Evolutionary conservation across 345 rosid species (phyloP).

Genomic region (Euclidium syriacum): DNA sequence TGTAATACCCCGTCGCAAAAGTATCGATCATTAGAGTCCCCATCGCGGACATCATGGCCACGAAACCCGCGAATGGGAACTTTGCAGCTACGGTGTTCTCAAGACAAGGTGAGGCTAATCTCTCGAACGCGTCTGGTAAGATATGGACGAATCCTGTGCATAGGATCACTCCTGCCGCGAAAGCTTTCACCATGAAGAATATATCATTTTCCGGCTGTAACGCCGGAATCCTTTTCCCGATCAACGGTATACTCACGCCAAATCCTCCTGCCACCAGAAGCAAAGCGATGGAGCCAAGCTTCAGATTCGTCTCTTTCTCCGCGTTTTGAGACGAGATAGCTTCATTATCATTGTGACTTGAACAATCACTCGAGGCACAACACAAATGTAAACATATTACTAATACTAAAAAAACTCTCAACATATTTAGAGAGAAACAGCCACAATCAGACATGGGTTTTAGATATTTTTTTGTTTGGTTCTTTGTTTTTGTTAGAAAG

Average conservation of each 20-base stretch:
- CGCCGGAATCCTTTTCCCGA: constrained; percentile 30
- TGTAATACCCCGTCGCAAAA: constrained; percentile 39
- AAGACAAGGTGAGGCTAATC: constrained; percentile 37
- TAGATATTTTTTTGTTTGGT: neutral
- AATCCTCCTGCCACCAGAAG: constrained; percentile 27
- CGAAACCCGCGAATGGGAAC: constrained; percentile 45
- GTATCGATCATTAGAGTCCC: constrained; percentile 43
- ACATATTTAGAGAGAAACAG: constrained; percentile 11
- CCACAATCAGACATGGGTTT: constrained; percentile 15
- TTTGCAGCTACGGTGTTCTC: constrained; percentile 26
- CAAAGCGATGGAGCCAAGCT: constrained; percentile 29
- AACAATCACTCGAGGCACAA: constrained; percentile 30
- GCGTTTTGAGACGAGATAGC: constrained; percentile 8
- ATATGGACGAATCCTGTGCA: constrained; percentile 45
- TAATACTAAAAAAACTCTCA: constrained; percentile 4
- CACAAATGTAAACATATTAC: constrained; percentile 25
- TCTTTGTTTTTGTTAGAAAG: constrained; percentile 10
- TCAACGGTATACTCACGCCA: constrained; percentile 33
- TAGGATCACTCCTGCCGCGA: constrained; percentile 48
- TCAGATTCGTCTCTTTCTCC: constrained; percentile 23
- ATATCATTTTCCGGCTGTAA: constrained; percentile 33
- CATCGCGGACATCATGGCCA: constrained; percentile 43
- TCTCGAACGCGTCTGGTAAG: constrained; percentile 42
- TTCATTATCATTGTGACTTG: constrained; percentile 20
- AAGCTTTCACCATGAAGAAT: constrained; percentile 44